Evolutionary conservation across 1,284 basidiomycete species (phyloP), one percentile per base, ranked within the genome.

Genomic region (Salmacisia buchloeana): DNA sequence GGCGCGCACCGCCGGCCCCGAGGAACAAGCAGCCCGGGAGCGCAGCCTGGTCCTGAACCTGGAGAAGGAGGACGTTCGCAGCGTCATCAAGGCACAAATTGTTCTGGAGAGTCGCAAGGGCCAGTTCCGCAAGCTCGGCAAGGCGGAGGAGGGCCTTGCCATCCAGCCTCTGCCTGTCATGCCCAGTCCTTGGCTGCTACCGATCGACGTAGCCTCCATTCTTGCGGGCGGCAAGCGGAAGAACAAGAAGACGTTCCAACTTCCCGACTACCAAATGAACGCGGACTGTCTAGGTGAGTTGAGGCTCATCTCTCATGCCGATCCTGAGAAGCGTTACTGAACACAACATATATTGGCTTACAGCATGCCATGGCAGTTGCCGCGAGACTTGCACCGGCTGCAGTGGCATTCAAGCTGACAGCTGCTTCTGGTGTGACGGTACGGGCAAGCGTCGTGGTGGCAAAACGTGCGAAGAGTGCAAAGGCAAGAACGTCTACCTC

Each of bases 361-460:
- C 58, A 61, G 67, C 64, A 43, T 72, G 71, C 58, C 54, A 66
- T 9, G 71, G 71, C 6, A 61, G 45, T 31, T 60, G 67, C 25
- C 34, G 61, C 0, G 66, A 63, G n/a, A 23, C 58, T 3, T 74
- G 71, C 65, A 33, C 58, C 29, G 65, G 66, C 2, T 72, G 71
- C 66, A 70, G 65, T 43, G 68, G 64, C 1, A 67, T 69, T 39
- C 41, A 67, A 34, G 69, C 73, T 9, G 73, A 74, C 59, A 69
- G 70, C 56, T 73, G 73, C 64, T 74, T 69, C 64, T 74, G 73
- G 73, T 74, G 73, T 60, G 58, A 54, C 10, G 71, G 73, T n/a
- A 71, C 67, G 0, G 73, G 73, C 13, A 61, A 34, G 31, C 25
- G 49, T 33, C 25, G 49, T 18, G 49, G 49, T 31, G 49, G 49